Evolutionary conservation across 2,329 filamentous ascomycete species (phyloP).

Genomic region (Aspergillus quadricinctus): DNA sequence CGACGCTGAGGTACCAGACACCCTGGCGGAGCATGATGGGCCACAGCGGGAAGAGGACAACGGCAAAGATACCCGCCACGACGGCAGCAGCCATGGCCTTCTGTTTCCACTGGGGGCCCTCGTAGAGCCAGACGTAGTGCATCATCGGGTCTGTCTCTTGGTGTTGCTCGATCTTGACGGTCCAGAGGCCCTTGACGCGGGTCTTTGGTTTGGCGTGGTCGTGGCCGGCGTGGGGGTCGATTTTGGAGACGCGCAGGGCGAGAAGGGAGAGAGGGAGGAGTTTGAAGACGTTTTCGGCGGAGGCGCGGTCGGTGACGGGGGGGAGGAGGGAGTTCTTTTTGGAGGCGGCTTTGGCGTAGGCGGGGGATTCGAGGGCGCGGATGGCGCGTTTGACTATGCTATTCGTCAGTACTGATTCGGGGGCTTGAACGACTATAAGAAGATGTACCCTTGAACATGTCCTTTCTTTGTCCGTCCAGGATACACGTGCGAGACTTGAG

Average conservation of each 20-base stretch:
- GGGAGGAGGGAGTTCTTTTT: constrained; percentile 88
- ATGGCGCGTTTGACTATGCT: constrained; percentile 85
- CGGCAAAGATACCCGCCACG: constrained; percentile 74
- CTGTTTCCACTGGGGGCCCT: constrained; percentile 88
- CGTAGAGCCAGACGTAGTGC: constrained; percentile 97
- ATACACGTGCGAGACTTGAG: constrained; percentile 89
- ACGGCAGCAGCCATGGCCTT: constrained; percentile 86
- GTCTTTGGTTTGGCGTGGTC: constrained; percentile 65
- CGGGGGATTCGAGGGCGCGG: constrained; percentile 80
- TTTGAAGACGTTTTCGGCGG: constrained; percentile 92
- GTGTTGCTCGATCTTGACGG: constrained; percentile 89
- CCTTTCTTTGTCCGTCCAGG: constrained; percentile 91
- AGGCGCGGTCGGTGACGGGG: constrained; percentile 78
- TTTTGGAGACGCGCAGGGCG: constrained; percentile 81
- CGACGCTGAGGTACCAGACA: constrained; percentile 97
- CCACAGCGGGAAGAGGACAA: constrained; percentile 96
- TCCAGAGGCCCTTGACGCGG: constrained; percentile 94
- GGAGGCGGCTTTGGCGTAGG: constrained; percentile 76
- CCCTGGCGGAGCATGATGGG: constrained; percentile 84
- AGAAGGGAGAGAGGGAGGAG: constrained; percentile 91
- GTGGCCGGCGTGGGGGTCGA: constrained; percentile 72
- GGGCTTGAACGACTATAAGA: no score
- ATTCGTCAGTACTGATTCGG: constrained; percentile 3
- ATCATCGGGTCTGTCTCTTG: constrained; percentile 66
- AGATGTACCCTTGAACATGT: constrained; percentile 83